Evolutionary conservation across 306 rosid species (phyloP).

Genomic region (apple (Malus domestica)): ASM211411v1 NC_041792.1:29774907-29775406

Average conservation of each 20-base stretch:
- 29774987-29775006: neutral
- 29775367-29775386: no score
- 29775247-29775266: neutral
- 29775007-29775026: neutral
- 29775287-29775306: neutral
- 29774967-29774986: neutral
- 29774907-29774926: neutral
- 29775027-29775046: neutral
- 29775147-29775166: no score
- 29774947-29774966: neutral
- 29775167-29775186: neutral
- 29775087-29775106: neutral
- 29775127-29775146: no score
- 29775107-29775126: no score
- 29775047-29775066: conserved; percentile 11
- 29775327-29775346: no score
- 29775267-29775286: neutral
- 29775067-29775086: neutral
- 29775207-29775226: neutral
- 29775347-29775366: no score
- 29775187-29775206: neutral
- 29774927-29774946: neutral
- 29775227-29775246: neutral
- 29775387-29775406: no score
- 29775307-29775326: neutral